phyloP scores from a whole-genome alignment of 768 basidiomycete genomes.

The Phylloporus sp. region DNA sequence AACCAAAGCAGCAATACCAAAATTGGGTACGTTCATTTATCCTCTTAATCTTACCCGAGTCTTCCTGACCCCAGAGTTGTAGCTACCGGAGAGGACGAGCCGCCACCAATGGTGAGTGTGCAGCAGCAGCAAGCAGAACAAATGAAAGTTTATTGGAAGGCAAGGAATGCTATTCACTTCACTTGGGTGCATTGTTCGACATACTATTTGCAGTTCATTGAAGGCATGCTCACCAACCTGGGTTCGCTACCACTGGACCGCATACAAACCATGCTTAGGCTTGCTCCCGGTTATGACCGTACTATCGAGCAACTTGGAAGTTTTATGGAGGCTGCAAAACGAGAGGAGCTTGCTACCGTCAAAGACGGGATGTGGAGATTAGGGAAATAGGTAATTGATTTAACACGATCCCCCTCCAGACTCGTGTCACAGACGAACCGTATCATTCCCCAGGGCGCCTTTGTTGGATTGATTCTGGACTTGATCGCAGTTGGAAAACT shows the following conservation, averaged over 20 bases:
- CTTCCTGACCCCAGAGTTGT: background rate
- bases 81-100: slow-evolving; percentile 40
- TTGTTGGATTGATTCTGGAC: background rate
- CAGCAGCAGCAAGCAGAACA: slow-evolving; percentile 81
- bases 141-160: slow-evolving; percentile 89
- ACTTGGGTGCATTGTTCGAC: background rate
- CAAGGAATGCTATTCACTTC: slow-evolving; percentile 19
- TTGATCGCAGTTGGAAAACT: background rate
- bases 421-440: background rate
- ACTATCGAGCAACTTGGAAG: slow-evolving; percentile 69
- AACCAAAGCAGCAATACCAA: slow-evolving; percentile 17
- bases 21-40: slow-evolving; percentile 23
- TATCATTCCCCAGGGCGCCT: background rate
- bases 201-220: slow-evolving; percentile 57
- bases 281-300: slow-evolving; percentile 78
- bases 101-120: slow-evolving; percentile 45
- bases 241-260: slow-evolving; percentile 68
- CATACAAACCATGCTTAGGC: slow-evolving; percentile 86
- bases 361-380: slow-evolving; percentile 71
- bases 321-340: slow-evolving; percentile 77
- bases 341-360: slow-evolving; percentile 68
- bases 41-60: background rate
- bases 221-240: slow-evolving; percentile 88
- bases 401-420: background rate
- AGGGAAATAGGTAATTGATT: slow-evolving; percentile 15